These are phyloP conservation scores for Cercospora sp. DNA, from an alignment of 2,329 filamentous ascomycete genomes.

Conservation along the genomic window DNA sequence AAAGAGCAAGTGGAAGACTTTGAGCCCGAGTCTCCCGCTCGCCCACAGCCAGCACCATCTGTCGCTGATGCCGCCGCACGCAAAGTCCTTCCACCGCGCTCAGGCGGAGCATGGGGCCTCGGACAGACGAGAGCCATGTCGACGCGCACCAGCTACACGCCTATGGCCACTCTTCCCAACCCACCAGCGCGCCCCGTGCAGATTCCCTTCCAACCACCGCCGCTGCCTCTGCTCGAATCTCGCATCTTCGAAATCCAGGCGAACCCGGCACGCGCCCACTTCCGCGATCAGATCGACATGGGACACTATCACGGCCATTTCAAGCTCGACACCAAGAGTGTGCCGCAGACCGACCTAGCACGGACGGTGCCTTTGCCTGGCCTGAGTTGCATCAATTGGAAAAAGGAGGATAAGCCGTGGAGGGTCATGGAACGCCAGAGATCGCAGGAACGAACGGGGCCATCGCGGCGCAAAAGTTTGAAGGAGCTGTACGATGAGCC, in stretches of 20 bases:
- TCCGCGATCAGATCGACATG: conserved; percentile 46
- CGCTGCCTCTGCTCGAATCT: conserved; percentile 23
- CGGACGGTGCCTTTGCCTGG: conserved; percentile 45
- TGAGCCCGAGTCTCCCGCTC: background rate
- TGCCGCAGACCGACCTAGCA: conserved; percentile 42
- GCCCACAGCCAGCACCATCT: background rate
- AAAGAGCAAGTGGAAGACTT: conserved; percentile 17
- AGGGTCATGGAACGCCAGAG: conserved; percentile 33
- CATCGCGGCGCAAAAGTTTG: conserved; percentile 38
- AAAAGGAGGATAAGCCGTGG: conserved; percentile 42
- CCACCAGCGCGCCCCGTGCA: conserved; percentile 15
- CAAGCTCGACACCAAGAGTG: conserved; percentile 31
- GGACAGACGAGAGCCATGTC: conserved; percentile 25
- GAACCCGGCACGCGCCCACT: conserved; percentile 42
- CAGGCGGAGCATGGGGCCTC: conserved; percentile 19
- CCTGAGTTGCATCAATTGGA: conserved; percentile 44
- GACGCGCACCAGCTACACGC: conserved; percentile 16
- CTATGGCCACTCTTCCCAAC: conserved; percentile 14
- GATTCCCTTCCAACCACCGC: conserved; percentile 24
- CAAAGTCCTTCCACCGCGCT: background rate
- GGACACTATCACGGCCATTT: conserved; percentile 38
- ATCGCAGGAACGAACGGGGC: conserved; percentile 32
- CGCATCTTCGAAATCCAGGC: conserved; percentile 46
- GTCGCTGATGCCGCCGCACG: conserved; percentile 7
- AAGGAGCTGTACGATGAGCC: conserved; percentile 30